These are phyloP conservation scores for Grosmannia clavigera DNA, from an alignment of 2,329 filamentous ascomycete species.

Conservation along the genomic window DNA sequence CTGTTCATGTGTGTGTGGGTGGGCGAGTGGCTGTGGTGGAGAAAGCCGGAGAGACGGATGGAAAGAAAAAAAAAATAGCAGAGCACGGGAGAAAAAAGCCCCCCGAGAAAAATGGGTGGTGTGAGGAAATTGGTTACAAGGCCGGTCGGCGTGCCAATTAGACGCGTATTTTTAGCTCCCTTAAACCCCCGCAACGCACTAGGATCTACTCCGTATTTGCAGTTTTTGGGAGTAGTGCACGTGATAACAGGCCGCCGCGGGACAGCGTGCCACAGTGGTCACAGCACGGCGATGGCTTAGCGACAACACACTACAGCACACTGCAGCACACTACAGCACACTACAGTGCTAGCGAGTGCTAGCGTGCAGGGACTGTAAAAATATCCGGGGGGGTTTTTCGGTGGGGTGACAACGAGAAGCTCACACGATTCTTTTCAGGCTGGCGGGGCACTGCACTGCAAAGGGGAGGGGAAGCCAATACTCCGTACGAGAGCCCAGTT, in stretches of 20 bases:
- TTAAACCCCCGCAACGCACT: background rate
- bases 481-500: too few species aligned
- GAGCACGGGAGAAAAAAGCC: background rate
- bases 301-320: background rate
- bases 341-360: background rate
- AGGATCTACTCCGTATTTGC: background rate
- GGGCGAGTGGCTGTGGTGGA: constrained; percentile 6
- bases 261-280: background rate
- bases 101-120: constrained; percentile 5
- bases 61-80: background rate
- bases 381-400: background rate
- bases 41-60: constrained; percentile 11
- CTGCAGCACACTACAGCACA: background rate
- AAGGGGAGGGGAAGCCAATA: background rate
- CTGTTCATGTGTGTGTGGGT: background rate
- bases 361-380: background rate
- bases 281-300: background rate
- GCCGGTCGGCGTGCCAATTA: constrained; percentile 1
- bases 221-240: too few species aligned
- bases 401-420: background rate
- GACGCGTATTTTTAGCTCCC: constrained; percentile 8
- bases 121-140: background rate
- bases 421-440: background rate
- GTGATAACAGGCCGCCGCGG: background rate
- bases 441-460: background rate